Evolutionary conservation across 2,329 filamentous ascomycete genomes (phyloP).

Genomic region (Colletotrichum musae): DNA sequence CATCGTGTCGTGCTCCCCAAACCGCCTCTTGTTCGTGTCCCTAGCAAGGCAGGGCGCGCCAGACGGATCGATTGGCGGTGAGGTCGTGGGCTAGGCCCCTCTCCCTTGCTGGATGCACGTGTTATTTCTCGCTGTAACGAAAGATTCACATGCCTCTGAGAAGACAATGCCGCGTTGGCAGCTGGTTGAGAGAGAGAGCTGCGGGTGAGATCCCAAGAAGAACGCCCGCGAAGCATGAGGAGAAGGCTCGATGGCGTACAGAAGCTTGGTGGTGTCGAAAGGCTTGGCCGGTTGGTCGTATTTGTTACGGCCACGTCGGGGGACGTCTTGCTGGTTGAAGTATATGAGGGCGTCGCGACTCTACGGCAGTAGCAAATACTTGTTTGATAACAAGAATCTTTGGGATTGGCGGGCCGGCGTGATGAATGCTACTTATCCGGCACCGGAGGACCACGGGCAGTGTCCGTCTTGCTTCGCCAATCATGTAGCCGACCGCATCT

Average conservation of each 20-base stretch:
- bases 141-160: slow-evolving; percentile 19
- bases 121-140: neutral
- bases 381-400: neutral
- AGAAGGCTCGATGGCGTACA: too few species aligned
- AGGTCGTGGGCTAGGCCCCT: neutral
- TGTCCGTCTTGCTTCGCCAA: too few species aligned
- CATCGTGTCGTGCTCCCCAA: slow-evolving; percentile 2
- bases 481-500: too few species aligned
- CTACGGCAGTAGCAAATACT: neutral
- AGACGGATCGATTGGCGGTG: slow-evolving; percentile 33
- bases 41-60: neutral
- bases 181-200: slow-evolving; percentile 1
- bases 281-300: too few species aligned
- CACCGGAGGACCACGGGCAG: too few species aligned
- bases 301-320: neutral
- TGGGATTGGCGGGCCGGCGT: neutral
- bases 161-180: neutral
- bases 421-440: too few species aligned
- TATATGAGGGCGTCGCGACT: neutral
- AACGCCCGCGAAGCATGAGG: too few species aligned
- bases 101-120: slow-evolving; percentile 9
- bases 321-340: neutral
- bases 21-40: neutral
- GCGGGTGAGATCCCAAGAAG: slow-evolving; percentile 7
- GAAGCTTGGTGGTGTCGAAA: too few species aligned